Conservation (phyloP, 805 yeast genomes). For the Lachancea fermentati region DNA sequence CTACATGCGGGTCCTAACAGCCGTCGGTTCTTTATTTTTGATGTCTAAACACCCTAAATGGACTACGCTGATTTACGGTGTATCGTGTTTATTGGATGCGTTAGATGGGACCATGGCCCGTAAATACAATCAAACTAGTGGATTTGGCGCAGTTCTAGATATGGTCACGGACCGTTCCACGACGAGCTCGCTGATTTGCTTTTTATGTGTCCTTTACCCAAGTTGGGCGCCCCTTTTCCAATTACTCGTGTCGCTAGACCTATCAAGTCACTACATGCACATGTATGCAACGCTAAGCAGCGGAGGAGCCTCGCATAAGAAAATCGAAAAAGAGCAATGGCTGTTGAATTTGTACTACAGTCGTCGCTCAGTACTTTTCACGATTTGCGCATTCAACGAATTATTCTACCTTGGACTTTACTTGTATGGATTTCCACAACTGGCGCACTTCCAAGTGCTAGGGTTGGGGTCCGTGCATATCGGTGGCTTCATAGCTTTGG, state of each 20-base stretch:
- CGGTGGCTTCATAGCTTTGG: conserved; percentile 51
- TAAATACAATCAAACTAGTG: conserved; percentile 77
- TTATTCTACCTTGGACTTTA: conserved; percentile 86
- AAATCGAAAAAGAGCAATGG: conserved; percentile 65
- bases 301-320: conserved; percentile 81
- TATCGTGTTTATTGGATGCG: conserved; percentile 91
- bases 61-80: conserved; percentile 72
- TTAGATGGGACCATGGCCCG: conserved; percentile 96
- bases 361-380: conserved; percentile 73
- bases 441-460: conserved; percentile 16
- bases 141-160: conserved; percentile 93
- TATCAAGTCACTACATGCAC: conserved; percentile 96
- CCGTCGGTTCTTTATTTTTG: conserved; percentile 68
- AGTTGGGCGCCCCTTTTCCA: conserved; percentile 56
- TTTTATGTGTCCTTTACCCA: conserved; percentile 76
- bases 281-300: conserved; percentile 88
- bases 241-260: conserved; percentile 71
- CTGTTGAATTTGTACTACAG: conserved; percentile 82
- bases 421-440: conserved; percentile 52
- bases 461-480: conserved; percentile 40
- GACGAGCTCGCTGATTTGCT: conserved; percentile 88
- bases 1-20: conserved; percentile 74
- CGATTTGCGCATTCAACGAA: conserved; percentile 91
- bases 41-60: conserved; percentile 81
- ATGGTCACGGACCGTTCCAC: conserved; percentile 99